Conservation (phyloP, 306 rosid genomes). For the Morella rubra region DNA sequence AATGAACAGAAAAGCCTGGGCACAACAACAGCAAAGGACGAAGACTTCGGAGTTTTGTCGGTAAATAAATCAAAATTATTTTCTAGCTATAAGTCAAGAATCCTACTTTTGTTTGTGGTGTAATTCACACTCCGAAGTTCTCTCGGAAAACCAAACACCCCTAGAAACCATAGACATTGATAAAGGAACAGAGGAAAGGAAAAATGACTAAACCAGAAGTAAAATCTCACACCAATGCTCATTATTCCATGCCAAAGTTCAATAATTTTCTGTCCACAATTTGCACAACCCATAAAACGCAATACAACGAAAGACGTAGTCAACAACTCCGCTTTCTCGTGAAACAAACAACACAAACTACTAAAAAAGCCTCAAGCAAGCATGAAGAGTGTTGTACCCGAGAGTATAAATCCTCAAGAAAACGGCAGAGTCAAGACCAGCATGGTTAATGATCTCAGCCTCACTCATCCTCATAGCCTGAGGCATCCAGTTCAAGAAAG, state of each 20-base stretch:
- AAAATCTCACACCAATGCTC: neutral
- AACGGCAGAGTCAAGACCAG: slow-evolving; percentile 97
- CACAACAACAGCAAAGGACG: neutral
- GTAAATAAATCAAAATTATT: neutral
- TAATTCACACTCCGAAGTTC: neutral
- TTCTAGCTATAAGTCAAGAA: neutral
- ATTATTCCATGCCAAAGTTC: neutral
- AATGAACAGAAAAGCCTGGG: neutral
- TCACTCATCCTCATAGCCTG: slow-evolving; percentile 82
- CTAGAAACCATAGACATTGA: neutral
- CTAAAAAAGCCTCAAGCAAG: neutral
- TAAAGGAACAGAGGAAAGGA: neutral
- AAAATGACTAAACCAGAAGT: neutral
- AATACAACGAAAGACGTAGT: neutral
- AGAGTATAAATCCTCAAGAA: slow-evolving; percentile 87
- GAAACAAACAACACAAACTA: slow-evolving; percentile 12
- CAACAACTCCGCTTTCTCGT: neutral
- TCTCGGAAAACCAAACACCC: neutral
- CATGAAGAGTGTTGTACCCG: slow-evolving; percentile 47
- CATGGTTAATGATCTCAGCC: slow-evolving; percentile 75
- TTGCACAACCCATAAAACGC: neutral
- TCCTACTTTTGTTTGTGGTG: neutral
- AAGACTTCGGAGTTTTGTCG: neutral
- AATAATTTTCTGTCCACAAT: slow-evolving; percentile 1
- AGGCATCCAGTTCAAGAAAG: slow-evolving; percentile 97